Evolutionary conservation across 345 rosid genomes (phyloP).

Genomic region (Isatis tinctoria): DNA sequence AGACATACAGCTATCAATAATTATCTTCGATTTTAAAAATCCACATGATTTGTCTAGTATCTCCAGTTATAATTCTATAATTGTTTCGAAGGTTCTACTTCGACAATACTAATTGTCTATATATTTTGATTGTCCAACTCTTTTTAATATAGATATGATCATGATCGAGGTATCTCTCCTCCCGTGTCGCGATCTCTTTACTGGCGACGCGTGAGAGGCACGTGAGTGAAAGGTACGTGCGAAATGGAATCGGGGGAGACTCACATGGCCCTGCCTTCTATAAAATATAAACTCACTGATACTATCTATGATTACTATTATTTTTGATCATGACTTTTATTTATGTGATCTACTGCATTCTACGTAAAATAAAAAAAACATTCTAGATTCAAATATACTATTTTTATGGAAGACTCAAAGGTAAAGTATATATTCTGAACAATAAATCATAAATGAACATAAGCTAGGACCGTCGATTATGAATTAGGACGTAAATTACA

Average conservation of each 20-base stretch:
- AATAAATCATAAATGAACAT: background rate
- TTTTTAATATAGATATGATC: background rate
- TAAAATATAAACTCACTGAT: conserved; percentile 13
- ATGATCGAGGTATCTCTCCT: conserved; percentile 25
- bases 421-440: background rate
- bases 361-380: background rate
- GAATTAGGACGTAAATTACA: background rate
- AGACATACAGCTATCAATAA: conserved; percentile 24
- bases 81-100: conserved; percentile 28
- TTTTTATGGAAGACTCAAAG: background rate
- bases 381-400: background rate
- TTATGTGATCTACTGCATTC: conserved; percentile 7
- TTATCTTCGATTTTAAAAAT: conserved; percentile 2
- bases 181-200: conserved; percentile 27
- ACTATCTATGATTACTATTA: conserved; percentile 1
- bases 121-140: background rate
- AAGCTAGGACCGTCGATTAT: background rate
- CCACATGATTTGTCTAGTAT: conserved; percentile 25
- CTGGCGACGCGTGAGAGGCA: conserved; percentile 34
- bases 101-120: background rate
- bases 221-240: conserved; percentile 33
- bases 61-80: background rate
- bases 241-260: conserved; percentile 2
- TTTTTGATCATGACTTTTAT: background rate
- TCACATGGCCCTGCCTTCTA: conserved; percentile 26